Conservation (phyloP, 768 basidiomycete genomes). For the Trametes cubensis region DNA sequence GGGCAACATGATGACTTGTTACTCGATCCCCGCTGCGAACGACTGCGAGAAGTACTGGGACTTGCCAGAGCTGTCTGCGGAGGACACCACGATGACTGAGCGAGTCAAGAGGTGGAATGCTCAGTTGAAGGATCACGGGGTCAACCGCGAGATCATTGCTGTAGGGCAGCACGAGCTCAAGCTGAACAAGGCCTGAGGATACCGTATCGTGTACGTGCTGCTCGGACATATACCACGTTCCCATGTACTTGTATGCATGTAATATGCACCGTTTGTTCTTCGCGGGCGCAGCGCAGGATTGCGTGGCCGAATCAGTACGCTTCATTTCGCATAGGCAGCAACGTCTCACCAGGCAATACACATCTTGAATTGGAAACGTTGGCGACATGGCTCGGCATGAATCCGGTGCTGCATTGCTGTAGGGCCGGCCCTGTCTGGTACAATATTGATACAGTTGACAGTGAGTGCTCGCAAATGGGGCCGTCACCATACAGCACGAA, state of each 20-base stretch:
- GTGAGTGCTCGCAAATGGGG: no score
- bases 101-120: slow-evolving; percentile 30
- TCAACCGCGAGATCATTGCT: slow-evolving; percentile 23
- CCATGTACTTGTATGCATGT: not conserved
- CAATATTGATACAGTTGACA: no score
- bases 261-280: no score
- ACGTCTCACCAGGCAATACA: no score
- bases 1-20: slow-evolving; percentile 24
- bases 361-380: no score
- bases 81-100: slow-evolving; percentile 18
- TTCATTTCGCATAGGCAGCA: no score
- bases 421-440: no score
- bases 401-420: no score
- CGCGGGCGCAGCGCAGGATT: no score
- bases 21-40: slow-evolving; percentile 19
- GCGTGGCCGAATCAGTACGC: no score
- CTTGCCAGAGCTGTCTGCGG: slow-evolving; percentile 24
- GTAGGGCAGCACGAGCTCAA: slow-evolving; percentile 22
- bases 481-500: no score
- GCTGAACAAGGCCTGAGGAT: slow-evolving; percentile 9
- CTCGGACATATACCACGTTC: not conserved
- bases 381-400: no score
- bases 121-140: slow-evolving; percentile 23
- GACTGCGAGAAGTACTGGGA: slow-evolving; percentile 20
- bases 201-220: not conserved